phyloP scores from a whole-genome alignment of 2,329 filamentous ascomycete species.

The Aspergillus tubingensis region DNA sequence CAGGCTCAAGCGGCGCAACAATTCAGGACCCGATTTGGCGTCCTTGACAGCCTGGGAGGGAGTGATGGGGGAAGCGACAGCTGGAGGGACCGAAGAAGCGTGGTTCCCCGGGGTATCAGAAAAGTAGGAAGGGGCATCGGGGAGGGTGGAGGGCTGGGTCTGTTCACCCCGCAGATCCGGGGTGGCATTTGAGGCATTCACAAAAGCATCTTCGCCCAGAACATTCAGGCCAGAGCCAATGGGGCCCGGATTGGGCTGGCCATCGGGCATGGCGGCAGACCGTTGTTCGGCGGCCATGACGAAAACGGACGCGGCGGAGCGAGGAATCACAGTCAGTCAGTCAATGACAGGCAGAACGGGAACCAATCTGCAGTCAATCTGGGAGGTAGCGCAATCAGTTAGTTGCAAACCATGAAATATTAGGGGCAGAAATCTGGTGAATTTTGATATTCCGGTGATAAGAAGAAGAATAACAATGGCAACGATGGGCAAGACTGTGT shows the following conservation, averaged over 20 bases:
- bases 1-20: conserved; percentile 57
- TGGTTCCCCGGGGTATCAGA: conserved; percentile 26
- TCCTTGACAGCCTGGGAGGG: conserved; percentile 48
- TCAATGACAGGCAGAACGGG: not conserved
- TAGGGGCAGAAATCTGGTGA: not conserved
- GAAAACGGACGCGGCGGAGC: conserved; percentile 9
- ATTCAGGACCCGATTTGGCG: conserved; percentile 51
- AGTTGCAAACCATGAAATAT: conserved; percentile 10
- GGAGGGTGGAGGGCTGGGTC: conserved; percentile 16
- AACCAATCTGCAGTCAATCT: conserved; percentile 12
- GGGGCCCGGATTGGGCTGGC: conserved; percentile 33
- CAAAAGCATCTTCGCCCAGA: conserved; percentile 30
- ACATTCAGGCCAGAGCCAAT: conserved; percentile 32
- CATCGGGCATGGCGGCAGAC: conserved; percentile 29
- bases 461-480: not conserved
- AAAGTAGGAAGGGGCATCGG: conserved; percentile 34
- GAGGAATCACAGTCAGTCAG: not conserved
- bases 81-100: conserved; percentile 19
- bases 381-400: conserved; percentile 5
- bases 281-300: conserved; percentile 30
- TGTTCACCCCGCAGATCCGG: conserved; percentile 28
- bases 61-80: conserved; percentile 29
- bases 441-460: too few species aligned
- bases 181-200: conserved; percentile 31
- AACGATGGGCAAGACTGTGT: not conserved